Evolutionary conservation across 495 filamentous ascomycete genomes (phyloP).

Genomic region (Penicillium waksmanii): DNA sequence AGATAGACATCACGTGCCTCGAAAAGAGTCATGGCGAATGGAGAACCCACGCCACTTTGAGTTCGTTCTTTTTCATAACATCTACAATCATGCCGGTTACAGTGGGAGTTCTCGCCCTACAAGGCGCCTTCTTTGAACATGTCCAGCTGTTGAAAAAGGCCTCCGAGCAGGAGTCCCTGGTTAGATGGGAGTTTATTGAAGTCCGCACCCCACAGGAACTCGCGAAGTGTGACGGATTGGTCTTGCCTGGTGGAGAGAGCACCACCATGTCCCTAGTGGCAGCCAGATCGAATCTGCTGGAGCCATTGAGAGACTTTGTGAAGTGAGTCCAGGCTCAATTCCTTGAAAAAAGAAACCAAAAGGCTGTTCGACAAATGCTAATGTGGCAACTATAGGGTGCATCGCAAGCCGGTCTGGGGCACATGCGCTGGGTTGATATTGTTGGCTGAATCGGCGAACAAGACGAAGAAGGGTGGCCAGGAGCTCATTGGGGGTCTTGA

Average conservation of each 20-base stretch:
- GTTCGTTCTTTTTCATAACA: constrained; percentile 9
- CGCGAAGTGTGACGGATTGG: constrained; percentile 73
- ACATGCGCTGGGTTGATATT: constrained; percentile 95
- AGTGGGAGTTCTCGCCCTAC: constrained; percentile 86
- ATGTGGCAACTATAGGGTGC: constrained; percentile 32
- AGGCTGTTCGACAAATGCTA: constrained; percentile 11
- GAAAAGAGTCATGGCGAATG: constrained; percentile 27
- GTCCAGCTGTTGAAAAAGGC: constrained; percentile 75
- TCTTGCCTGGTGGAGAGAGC: constrained; percentile 93
- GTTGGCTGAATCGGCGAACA: constrained; percentile 84
- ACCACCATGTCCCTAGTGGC: constrained; percentile 93
- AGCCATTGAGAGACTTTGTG: constrained; percentile 88
- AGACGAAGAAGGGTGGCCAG: constrained; percentile 88
- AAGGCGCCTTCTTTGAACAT: constrained; percentile 94
- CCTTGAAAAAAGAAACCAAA: not conserved
- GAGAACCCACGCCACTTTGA: not conserved
- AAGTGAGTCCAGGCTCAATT: constrained; percentile 62
- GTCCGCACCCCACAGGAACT: constrained; percentile 79
- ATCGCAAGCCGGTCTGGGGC: constrained; percentile 88
- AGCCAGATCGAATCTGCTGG: constrained; percentile 74
- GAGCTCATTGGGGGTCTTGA: constrained; percentile 91
- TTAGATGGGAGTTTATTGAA: constrained; percentile 68
- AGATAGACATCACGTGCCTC: constrained; percentile 28
- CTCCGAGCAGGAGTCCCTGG: constrained; percentile 33
- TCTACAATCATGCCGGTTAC: constrained; percentile 53